phyloP scores from a whole-genome alignment of 306 rosid genomes.

The Alnus glutinosa region DNA sequence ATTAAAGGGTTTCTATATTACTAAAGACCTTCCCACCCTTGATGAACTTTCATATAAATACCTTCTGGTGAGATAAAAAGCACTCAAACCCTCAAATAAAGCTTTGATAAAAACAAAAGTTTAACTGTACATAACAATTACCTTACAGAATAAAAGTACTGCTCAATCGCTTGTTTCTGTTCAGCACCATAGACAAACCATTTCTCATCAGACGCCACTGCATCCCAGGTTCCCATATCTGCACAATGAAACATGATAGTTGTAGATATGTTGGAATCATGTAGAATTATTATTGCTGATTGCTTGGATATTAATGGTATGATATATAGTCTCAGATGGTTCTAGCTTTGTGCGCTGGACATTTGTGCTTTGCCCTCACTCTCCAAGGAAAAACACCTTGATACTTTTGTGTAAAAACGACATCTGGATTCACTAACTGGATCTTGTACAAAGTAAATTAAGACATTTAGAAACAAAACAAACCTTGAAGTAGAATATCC shows the following conservation, averaged over 20 bases:
- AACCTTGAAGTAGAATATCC: constrained; percentile 48
- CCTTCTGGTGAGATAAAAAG: background rate
- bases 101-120: background rate
- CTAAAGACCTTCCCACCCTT: background rate
- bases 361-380: background rate
- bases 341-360: background rate
- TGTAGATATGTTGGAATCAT: background rate
- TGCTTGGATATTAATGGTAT: background rate
- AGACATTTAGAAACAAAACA: background rate
- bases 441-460: background rate
- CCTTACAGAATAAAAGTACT: constrained; percentile 27
- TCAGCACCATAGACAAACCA: constrained; percentile 40
- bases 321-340: background rate
- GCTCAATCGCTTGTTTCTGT: constrained; percentile 33
- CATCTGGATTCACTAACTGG: background rate
- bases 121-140: background rate
- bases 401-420: background rate
- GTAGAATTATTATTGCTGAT: background rate
- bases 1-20: background rate
- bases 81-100: background rate
- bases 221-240: constrained; percentile 42
- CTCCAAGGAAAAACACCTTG: background rate
- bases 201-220: constrained; percentile 27
- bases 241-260: background rate
- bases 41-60: background rate